Evolutionary conservation across 2,329 filamentous ascomycete genomes (phyloP).

Genomic region (Fusarium transvaalense): DNA sequence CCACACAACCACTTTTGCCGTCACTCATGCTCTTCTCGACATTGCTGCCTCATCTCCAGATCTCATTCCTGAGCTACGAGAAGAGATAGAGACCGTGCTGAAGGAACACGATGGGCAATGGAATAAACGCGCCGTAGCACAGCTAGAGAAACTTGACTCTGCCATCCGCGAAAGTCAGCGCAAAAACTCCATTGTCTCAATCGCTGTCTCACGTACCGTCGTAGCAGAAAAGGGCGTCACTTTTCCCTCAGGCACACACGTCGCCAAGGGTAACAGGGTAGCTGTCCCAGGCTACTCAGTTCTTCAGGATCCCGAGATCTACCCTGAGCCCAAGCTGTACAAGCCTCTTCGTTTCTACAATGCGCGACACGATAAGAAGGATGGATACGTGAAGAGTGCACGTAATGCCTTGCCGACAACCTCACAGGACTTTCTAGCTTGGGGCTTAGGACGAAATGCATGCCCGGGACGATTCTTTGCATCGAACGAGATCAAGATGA

Average conservation of each 20-base stretch:
- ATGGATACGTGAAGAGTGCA: neutral
- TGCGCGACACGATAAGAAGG: neutral
- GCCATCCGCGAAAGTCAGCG: slow-evolving; percentile 25
- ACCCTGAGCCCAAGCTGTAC: neutral
- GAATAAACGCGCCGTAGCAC: slow-evolving; percentile 4
- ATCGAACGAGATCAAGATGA: slow-evolving; percentile 9
- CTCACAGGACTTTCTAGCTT: slow-evolving; percentile 1
- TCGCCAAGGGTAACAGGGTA: slow-evolving; percentile 8
- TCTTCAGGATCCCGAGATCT: slow-evolving; percentile 8
- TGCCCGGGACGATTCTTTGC: slow-evolving; percentile 18
- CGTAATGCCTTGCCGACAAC: slow-evolving; percentile 10
- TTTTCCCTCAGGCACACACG: slow-evolving; percentile 8
- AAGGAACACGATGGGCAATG: neutral
- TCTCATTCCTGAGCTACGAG: slow-evolving; percentile 4
- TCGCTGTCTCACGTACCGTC: neutral
- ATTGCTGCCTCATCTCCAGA: neutral
- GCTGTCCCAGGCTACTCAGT: slow-evolving; percentile 14
- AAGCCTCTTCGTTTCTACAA: slow-evolving; percentile 12
- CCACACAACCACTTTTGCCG: slow-evolving; percentile 15
- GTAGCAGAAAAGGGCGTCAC: slow-evolving; percentile 6
- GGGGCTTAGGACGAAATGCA: slow-evolving; percentile 6
- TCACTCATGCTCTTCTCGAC: slow-evolving; percentile 12
- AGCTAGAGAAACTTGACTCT: slow-evolving; percentile 17
- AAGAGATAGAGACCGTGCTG: neutral
- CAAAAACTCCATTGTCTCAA: slow-evolving; percentile 8